phyloP scores from a whole-genome alignment of 176 grass and related monocot species.

The Zea luxurians region DNA sequence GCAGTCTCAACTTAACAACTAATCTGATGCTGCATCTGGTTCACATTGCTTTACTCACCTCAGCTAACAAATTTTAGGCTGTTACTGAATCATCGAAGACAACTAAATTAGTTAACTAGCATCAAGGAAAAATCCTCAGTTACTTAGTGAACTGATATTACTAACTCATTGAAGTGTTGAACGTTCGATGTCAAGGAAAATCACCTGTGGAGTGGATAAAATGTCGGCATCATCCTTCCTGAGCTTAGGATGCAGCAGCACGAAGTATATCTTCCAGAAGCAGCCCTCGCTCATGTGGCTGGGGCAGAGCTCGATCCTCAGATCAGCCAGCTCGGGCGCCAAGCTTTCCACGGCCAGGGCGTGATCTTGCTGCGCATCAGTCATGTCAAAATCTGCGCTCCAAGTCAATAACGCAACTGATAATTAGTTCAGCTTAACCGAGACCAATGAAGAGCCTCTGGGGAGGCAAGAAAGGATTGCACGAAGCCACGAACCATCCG shows the following conservation, averaged over 20 bases:
- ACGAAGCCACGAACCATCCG: conserved; percentile 37
- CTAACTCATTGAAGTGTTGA: not conserved
- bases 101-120: not conserved
- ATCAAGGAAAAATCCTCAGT: not conserved
- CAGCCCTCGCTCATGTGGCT: conserved; percentile 74
- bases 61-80: not conserved
- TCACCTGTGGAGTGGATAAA: conserved; percentile 73
- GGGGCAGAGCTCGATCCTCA: conserved; percentile 84
- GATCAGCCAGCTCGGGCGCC: conserved; percentile 69
- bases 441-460: not conserved
- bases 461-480: not conserved
- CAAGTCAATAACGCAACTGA: not conserved
- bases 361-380: conserved; percentile 74
- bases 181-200: not conserved
- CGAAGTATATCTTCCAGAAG: conserved; percentile 97
- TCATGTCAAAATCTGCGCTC: conserved; percentile 78
- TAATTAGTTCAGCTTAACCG: not conserved
- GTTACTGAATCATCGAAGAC: not conserved
- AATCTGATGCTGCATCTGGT: not conserved
- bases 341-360: conserved; percentile 68
- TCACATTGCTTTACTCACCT: not conserved
- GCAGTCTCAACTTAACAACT: not conserved
- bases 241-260: conserved; percentile 78
- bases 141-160: not conserved
- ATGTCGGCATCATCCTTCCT: conserved; percentile 58